phyloP scores from a whole-genome alignment of 768 basidiomycete genomes.

The Boletus tylopilopsis region DNA sequence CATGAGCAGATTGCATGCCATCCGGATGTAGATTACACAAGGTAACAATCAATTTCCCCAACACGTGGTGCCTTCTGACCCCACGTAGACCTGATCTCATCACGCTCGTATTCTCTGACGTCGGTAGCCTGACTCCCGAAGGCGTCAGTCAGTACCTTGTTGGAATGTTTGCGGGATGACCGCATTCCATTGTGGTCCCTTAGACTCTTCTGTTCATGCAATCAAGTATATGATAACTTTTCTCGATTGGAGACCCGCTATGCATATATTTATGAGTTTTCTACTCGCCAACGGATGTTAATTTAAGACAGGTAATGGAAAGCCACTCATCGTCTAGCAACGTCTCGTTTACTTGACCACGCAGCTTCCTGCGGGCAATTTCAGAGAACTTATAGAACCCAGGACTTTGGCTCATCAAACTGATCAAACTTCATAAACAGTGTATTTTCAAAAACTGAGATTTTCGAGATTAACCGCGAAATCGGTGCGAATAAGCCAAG shows the following conservation, averaged over 20 bases:
- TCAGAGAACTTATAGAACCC: slow-evolving; percentile 9
- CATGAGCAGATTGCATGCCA: slow-evolving; percentile 77
- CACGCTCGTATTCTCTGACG: slow-evolving; percentile 89
- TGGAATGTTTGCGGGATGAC: slow-evolving; percentile 83
- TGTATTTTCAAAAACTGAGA: slow-evolving; percentile 16
- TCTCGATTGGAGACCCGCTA: slow-evolving; percentile 18
- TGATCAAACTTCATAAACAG: slow-evolving; percentile 19
- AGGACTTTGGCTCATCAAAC: slow-evolving; percentile 21
- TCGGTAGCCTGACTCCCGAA: slow-evolving; percentile 89
- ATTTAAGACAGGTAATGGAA: slow-evolving; percentile 9
- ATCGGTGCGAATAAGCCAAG: slow-evolving; percentile 8
- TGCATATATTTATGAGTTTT: slow-evolving; percentile 19
- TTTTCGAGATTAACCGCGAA: slow-evolving; percentile 25
- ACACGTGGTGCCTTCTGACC: slow-evolving; percentile 22
- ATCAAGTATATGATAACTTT: slow-evolving; percentile 40
- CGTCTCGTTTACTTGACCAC: slow-evolving; percentile 14
- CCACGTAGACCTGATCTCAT: slow-evolving; percentile 80
- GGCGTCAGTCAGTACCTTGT: slow-evolving; percentile 94
- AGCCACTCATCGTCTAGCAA: slow-evolving; percentile 7
- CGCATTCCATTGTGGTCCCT: slow-evolving; percentile 10
- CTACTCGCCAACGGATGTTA: slow-evolving; percentile 11
- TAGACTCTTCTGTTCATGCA: slow-evolving; percentile 2
- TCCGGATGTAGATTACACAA: slow-evolving; percentile 93
- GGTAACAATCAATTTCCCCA: slow-evolving; percentile 41
- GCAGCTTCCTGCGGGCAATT: slow-evolving; percentile 18